phyloP scores from a whole-genome alignment of 257 asterid genomes.

The Solanum lycopersicoides region DNA sequence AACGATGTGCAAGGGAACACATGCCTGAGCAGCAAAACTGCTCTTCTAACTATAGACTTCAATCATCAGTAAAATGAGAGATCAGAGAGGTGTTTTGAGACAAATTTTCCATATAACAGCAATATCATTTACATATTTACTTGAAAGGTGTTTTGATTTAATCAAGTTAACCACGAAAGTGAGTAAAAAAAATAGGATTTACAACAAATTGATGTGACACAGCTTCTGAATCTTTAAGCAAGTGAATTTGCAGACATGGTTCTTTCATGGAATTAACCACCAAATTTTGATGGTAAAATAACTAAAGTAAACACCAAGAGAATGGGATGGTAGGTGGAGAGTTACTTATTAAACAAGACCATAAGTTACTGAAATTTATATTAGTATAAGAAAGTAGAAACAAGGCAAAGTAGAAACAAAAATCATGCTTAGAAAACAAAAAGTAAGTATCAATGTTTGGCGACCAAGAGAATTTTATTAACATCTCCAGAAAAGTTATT shows the following conservation, averaged over 20 bases:
- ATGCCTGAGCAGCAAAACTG: not conserved
- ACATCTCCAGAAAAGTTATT: not conserved
- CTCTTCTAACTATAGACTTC: not conserved
- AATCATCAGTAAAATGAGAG: not conserved
- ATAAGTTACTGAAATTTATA: not conserved
- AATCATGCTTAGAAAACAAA: not conserved
- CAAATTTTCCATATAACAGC: not conserved
- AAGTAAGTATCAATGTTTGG: not conserved
- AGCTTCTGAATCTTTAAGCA: not conserved
- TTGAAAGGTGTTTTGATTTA: not conserved
- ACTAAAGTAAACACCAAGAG: not conserved
- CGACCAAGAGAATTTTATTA: not conserved
- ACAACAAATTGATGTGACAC: not conserved
- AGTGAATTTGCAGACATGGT: not conserved
- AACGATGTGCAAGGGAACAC: not conserved
- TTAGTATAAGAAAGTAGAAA: not conserved
- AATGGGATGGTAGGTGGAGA: not conserved
- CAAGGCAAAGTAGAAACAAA: not conserved
- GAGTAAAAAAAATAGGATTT: not conserved
- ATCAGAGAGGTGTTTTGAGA: not conserved
- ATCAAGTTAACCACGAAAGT: not conserved
- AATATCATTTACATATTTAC: not conserved
- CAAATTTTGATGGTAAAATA: not conserved
- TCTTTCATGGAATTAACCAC: not conserved
- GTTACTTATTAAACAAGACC: not conserved